Evolutionary conservation across 257 asterid species (phyloP).

Genomic region (Marsdenia floribunda): DNA sequence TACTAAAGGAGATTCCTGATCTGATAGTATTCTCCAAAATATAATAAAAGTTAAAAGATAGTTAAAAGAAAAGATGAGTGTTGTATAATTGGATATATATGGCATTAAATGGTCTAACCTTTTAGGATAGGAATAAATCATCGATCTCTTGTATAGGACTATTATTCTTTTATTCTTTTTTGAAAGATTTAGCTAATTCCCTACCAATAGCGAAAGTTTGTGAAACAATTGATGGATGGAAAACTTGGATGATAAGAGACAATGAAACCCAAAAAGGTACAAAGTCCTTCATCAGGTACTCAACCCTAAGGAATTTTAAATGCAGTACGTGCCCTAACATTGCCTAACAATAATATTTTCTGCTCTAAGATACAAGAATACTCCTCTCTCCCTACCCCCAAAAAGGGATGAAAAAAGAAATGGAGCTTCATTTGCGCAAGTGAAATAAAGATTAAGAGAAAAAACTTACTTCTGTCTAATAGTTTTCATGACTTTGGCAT

Average conservation of each 20-base stretch:
- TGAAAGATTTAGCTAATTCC: not conserved
- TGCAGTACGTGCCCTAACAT: not conserved
- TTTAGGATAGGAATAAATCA: not conserved
- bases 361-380: not conserved
- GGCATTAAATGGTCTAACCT: not conserved
- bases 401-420: not conserved
- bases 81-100: not conserved
- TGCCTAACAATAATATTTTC: not conserved
- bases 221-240: not conserved
- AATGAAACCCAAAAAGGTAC: not conserved
- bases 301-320: not conserved
- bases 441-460: not conserved
- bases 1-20: not conserved
- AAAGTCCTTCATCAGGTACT: not conserved
- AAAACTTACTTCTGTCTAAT: slow-evolving; percentile 74
- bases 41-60: too few relatives aligned
- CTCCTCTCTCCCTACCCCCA: not conserved
- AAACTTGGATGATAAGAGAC: not conserved
- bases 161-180: not conserved
- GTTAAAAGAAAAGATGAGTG: too few relatives aligned
- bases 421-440: not conserved
- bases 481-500: slow-evolving; percentile 81
- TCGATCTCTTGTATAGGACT: not conserved
- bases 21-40: not conserved
- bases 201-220: not conserved